Evolutionary conservation across 78 protist species (phyloP).

Genomic region (Dictyostelium capitatum): DNA sequence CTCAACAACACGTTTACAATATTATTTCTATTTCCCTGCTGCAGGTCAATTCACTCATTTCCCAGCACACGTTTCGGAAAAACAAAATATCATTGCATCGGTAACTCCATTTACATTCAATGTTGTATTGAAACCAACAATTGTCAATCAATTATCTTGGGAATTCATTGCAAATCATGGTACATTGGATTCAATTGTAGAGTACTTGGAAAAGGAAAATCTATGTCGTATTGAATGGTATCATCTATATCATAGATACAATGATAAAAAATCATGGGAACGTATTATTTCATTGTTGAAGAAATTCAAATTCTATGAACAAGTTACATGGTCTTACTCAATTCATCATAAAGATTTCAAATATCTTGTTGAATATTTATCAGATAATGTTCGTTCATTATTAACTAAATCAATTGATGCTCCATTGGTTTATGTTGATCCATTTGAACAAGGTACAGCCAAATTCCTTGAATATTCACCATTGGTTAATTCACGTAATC

Average conservation of each 20-base stretch:
- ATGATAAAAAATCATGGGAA: slow-evolving; percentile 32
- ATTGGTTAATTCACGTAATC: slow-evolving; percentile 71
- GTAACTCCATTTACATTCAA: slow-evolving; percentile 46
- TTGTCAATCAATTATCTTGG: slow-evolving; percentile 78
- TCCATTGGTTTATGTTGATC: slow-evolving; percentile 4
- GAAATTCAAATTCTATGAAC: slow-evolving; percentile 24
- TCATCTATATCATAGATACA: slow-evolving; percentile 31
- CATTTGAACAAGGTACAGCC: slow-evolving; percentile 9
- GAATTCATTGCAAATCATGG: slow-evolving; percentile 64
- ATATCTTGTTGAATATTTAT: slow-evolving; percentile 17
- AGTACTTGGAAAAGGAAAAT: slow-evolving; percentile 31
- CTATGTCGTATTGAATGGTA: slow-evolving; percentile 11
- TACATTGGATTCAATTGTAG: slow-evolving; percentile 28
- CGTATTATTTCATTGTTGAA: slow-evolving; percentile 20
- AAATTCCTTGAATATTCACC: slow-evolving; percentile 66
- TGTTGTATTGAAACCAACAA: slow-evolving; percentile 56
- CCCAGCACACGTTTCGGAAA: slow-evolving; percentile 64
- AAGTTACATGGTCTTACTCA: slow-evolving; percentile 23
- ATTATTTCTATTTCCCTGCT: slow-evolving; percentile 71
- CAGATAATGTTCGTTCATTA: background rate
- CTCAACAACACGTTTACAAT: slow-evolving; percentile 38
- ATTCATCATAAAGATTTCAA: slow-evolving; percentile 21
- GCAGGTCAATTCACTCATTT: slow-evolving; percentile 59
- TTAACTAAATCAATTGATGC: background rate
- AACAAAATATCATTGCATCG: slow-evolving; percentile 37